These are phyloP conservation scores for Aureobasidium sp. DNA, from an alignment of 2,329 filamentous ascomycete species.

Conservation along the genomic window DNA sequence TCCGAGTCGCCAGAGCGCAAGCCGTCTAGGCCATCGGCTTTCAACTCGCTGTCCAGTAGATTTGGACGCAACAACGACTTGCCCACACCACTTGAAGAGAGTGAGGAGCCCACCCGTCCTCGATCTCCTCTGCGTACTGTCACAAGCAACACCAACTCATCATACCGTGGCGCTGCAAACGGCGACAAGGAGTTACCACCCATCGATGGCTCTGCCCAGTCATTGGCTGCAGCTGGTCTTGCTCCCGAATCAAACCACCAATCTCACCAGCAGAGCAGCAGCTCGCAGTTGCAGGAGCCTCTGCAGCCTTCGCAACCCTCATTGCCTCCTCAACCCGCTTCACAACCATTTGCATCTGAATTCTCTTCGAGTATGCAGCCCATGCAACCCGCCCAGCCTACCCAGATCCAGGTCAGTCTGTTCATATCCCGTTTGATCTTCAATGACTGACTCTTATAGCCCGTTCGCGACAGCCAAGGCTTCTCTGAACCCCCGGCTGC, in stretches of 20 bases:
- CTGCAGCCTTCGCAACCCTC: slow-evolving; percentile 20
- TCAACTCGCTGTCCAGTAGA: slow-evolving; percentile 56
- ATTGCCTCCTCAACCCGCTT: not conserved
- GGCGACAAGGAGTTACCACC: not conserved
- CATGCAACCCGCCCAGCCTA: not conserved
- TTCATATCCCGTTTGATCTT: slow-evolving; percentile 10
- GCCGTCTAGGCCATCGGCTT: slow-evolving; percentile 43
- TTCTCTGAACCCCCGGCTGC: slow-evolving; percentile 64
- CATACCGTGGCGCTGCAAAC: slow-evolving; percentile 2
- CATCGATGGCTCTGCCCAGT: slow-evolving; percentile 12
- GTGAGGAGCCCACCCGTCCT: slow-evolving; percentile 25
- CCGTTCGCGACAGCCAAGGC: slow-evolving; percentile 63
- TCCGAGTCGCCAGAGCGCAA: slow-evolving; percentile 45
- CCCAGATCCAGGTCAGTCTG: not conserved
- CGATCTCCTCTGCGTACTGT: slow-evolving; percentile 24
- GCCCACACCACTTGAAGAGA: slow-evolving; percentile 34
- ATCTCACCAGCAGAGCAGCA: slow-evolving; percentile 27
- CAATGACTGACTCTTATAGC: slow-evolving; percentile 16
- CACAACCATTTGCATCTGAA: slow-evolving; percentile 17
- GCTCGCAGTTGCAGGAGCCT: slow-evolving; percentile 28
- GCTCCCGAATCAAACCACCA: slow-evolving; percentile 7
- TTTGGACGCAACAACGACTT: slow-evolving; percentile 57
- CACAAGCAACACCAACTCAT: slow-evolving; percentile 10
- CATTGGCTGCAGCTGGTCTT: slow-evolving; percentile 13
- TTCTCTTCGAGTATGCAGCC: slow-evolving; percentile 6